Evolutionary conservation across 2,329 filamentous ascomycete genomes (phyloP).

Genomic region (Neopestalotiopsis sp.): DNA sequence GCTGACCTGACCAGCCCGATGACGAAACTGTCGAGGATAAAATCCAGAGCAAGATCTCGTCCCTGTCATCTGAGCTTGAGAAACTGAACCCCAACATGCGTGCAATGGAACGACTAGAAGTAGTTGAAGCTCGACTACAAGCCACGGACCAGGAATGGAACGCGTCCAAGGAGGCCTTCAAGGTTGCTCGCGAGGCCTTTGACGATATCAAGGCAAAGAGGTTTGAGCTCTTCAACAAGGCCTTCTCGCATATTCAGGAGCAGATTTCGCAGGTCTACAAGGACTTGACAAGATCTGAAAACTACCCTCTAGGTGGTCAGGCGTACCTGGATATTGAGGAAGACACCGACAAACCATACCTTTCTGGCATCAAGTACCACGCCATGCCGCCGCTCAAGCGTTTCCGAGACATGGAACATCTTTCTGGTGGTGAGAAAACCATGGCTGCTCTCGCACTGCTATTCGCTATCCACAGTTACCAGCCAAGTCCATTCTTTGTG

Average conservation of each 20-base stretch:
- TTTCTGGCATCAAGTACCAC: constrained; percentile 96
- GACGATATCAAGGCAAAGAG: constrained; percentile 81
- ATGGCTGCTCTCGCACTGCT: constrained; percentile 97
- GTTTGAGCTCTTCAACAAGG: constrained; percentile 91
- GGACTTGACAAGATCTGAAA: constrained; percentile 86
- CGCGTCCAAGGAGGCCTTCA: constrained; percentile 76
- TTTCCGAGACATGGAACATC: constrained; percentile 98
- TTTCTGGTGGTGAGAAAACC: constrained; percentile 97
- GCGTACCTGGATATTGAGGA: constrained; percentile 90
- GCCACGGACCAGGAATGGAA: constrained; percentile 90
- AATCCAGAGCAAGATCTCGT: constrained; percentile 78
- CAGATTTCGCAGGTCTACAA: constrained; percentile 95
- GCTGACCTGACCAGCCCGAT: constrained; percentile 59
- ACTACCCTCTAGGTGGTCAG: constrained; percentile 91
- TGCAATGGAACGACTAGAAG: constrained; percentile 88
- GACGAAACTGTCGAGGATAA: constrained; percentile 75
- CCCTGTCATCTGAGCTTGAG: constrained; percentile 79
- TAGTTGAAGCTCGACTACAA: constrained; percentile 81
- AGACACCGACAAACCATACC: constrained; percentile 94
- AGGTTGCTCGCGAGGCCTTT: constrained; percentile 81
- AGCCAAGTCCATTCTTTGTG: constrained; percentile 96
- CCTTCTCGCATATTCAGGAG: constrained; percentile 92
- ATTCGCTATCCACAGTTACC: constrained; percentile 96
- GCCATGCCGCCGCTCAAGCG: constrained; percentile 98
- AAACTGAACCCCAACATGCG: constrained; percentile 98